A percentile compares a stretch with the other conserved stretches of the same genome.
Conservation (phyloP, 208 protist species). For the Trypanosoma platydactyli region DNA sequence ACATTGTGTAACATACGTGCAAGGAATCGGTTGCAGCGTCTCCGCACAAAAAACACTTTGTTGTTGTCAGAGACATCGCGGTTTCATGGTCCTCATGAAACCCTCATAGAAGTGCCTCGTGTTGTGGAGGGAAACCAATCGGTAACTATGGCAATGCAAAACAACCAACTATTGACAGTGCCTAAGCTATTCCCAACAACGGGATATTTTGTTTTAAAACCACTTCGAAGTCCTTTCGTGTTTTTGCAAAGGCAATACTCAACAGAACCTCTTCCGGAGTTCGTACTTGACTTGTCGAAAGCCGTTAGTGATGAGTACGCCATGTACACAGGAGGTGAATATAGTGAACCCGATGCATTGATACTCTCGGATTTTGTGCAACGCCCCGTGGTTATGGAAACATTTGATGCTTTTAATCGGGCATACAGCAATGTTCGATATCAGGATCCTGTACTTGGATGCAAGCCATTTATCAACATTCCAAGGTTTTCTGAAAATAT, state of each 20-base stretch:
- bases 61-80: neutral
- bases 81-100: neutral
- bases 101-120: constrained; percentile 12
- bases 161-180: neutral
- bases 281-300: constrained; percentile 33
- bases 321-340: constrained; percentile 11
- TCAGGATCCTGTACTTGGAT: constrained; percentile 10
- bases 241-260: constrained; percentile 38
- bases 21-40: constrained; percentile 12
- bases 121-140: constrained; percentile 15
- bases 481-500: neutral
- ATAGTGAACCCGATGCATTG: constrained; percentile 17
- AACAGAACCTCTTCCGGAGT: constrained; percentile 44
- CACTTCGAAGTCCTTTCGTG: constrained; percentile 38
- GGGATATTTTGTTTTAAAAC: constrained; percentile 14
- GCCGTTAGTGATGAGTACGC: constrained; percentile 29
- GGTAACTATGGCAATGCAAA: neutral
- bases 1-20: constrained; percentile 27
- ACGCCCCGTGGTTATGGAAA: constrained; percentile 39
- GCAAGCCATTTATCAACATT: constrained; percentile 12
- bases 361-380: constrained; percentile 42
- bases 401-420: constrained; percentile 26
- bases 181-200: constrained; percentile 26
- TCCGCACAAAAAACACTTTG: constrained; percentile 4
- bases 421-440: constrained; percentile 21